Percentiles rank a stretch among this genome's conserved stretches.
Evolutionary conservation across 768 basidiomycete species (phyloP).

Genomic region (Mycena maculata): DNA sequence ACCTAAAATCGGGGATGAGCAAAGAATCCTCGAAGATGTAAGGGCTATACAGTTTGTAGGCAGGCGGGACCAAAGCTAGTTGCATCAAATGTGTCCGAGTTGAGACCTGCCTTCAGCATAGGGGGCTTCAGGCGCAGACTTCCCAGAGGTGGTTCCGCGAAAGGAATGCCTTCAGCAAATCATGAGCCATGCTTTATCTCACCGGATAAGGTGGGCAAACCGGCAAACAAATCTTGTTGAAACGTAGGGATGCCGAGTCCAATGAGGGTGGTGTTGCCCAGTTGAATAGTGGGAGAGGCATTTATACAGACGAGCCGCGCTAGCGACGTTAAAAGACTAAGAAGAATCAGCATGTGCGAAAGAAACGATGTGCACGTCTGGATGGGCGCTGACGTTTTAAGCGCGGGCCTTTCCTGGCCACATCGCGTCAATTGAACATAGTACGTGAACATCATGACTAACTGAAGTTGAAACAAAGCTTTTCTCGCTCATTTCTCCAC

Average conservation of each 20-base stretch:
- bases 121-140: background rate
- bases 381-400: too few species aligned
- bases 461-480: too few species aligned
- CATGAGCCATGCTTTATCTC: too few species aligned
- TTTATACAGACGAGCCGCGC: background rate
- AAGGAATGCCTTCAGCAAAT: background rate
- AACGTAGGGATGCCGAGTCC: slow-evolving; percentile 50
- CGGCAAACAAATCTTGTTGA: slow-evolving; percentile 56
- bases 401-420: too few species aligned
- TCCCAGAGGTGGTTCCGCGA: background rate
- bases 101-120: background rate
- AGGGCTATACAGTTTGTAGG: background rate
- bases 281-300: slow-evolving; percentile 38
- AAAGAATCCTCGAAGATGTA: background rate
- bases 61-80: background rate
- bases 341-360: slow-evolving; percentile 1
- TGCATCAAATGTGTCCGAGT: background rate
- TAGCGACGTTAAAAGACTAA: background rate
- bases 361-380: too few species aligned
- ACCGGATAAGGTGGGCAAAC: slow-evolving; percentile 41
- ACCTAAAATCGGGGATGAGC: background rate
- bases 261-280: slow-evolving; percentile 53
- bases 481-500: too few species aligned
- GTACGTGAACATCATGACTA: too few species aligned
- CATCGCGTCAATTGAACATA: too few species aligned